phyloP scores from a whole-genome alignment of 768 basidiomycete species.

The Vararia minispora region DNA sequence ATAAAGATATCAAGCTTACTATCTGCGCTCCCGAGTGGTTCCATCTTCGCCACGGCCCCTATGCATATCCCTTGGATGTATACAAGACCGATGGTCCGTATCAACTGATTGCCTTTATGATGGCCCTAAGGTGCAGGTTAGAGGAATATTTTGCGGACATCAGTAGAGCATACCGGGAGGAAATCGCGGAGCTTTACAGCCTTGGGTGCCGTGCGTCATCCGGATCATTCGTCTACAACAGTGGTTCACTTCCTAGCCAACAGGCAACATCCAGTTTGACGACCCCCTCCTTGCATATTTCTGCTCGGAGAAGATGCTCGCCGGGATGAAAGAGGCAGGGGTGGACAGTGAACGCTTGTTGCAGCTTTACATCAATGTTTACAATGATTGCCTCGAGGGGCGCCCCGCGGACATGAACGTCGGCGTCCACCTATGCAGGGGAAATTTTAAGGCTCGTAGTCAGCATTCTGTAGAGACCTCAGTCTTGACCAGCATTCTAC shows the following conservation, averaged over 20 bases:
- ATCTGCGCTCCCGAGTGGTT: conserved; percentile 65
- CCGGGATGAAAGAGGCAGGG: conserved; percentile 47
- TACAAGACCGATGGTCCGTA: conserved; percentile 48
- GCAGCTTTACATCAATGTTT: conserved; percentile 53
- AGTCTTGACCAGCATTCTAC: background rate
- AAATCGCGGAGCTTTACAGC: conserved; percentile 32
- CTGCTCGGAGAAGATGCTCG: conserved; percentile 44
- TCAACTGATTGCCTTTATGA: conserved; percentile 3
- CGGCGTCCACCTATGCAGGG: conserved; percentile 51
- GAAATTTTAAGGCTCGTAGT: conserved; percentile 20
- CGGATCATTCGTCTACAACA: background rate
- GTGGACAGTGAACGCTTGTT: conserved; percentile 55
- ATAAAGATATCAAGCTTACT: conserved; percentile 58
- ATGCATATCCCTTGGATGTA: conserved; percentile 46
- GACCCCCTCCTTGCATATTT: conserved; percentile 48
- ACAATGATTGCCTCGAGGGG: conserved; percentile 42
- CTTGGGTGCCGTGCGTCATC: conserved; percentile 24
- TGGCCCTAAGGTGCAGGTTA: background rate
- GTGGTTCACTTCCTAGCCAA: background rate
- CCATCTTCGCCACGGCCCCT: conserved; percentile 54
- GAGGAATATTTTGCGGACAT: conserved; percentile 40
- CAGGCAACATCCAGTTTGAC: conserved; percentile 32
- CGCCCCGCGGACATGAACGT: conserved; percentile 44
- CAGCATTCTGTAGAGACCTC: background rate
- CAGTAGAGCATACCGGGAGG: conserved; percentile 32